Evolutionary conservation across 768 basidiomycete species (phyloP).

Genomic region (Panellus pusillus): DNA sequence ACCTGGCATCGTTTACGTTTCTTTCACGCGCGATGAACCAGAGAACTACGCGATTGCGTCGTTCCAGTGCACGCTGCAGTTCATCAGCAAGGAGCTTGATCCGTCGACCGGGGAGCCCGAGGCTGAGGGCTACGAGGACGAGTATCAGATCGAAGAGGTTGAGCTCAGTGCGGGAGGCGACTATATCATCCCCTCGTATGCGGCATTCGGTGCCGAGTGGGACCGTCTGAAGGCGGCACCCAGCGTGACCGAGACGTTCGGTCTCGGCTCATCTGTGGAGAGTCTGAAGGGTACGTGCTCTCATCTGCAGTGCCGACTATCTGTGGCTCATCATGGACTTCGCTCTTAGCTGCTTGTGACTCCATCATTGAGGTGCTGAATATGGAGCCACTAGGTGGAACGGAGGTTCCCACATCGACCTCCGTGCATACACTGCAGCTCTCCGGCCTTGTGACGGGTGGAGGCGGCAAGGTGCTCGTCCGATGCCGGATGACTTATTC

Average conservation of each 20-base stretch:
- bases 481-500: conserved; percentile 96
- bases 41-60: conserved; percentile 78
- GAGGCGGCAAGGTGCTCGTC: conserved; percentile 94
- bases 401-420: conserved; percentile 75
- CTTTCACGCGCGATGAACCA: conserved; percentile 83
- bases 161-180: conserved; percentile 91
- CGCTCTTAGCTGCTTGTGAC: conserved; percentile 81
- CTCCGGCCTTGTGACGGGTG: conserved; percentile 87
- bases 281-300: conserved; percentile 80
- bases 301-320: conserved; percentile 1
- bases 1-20: conserved; percentile 89
- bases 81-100: conserved; percentile 96
- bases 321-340: conserved; percentile 20
- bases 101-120: conserved; percentile 94
- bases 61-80: conserved; percentile 90
- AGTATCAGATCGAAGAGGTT: conserved; percentile 95
- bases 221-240: conserved; percentile 81
- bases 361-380: conserved; percentile 94
- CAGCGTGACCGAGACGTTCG: conserved; percentile 88
- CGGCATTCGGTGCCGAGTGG: conserved; percentile 93
- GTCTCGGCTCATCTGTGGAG: conserved; percentile 81
- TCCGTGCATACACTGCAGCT: conserved; percentile 94
- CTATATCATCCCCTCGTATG: conserved; percentile 95
- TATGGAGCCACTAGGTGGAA: conserved; percentile 96
- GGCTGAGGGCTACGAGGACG: conserved; percentile 98